Evolutionary conservation across 2,329 filamentous ascomycete genomes (phyloP), one percentile per base, ranked within the genome.

Genomic region (Aspergillus vadensis): DNA sequence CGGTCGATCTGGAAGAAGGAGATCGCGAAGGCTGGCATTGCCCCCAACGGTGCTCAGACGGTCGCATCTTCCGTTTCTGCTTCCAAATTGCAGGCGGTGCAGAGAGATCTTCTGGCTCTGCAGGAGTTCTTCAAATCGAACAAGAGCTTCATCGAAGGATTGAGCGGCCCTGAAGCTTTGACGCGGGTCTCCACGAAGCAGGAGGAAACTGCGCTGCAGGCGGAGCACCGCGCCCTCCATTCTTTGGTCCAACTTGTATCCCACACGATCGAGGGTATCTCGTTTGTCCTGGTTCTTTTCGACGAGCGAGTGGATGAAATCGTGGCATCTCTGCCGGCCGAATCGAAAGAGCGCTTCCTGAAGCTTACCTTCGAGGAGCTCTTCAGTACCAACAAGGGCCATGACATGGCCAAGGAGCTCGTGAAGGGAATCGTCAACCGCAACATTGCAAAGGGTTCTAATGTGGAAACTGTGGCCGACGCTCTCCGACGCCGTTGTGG

Each of bases 341-440:
- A 83, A 0, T 84, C 88, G 0, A 88, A 89, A 61, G 83, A 88
- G 65, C 85, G 87, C 61, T 86, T 96, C 55, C 84, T 86, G 60
- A 85, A 88, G 38, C 83, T 99, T 56, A 97, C 92, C 0, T 99
- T 91, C 71, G 92, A 98, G 74, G 85, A 86, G 49, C 85, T 99
- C 0, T 98, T 99, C 75, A 91, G 91, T 4, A 87, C 89, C 44
- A 78, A 84, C 5, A 83, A 87, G 17, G 95, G 95, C 32, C 92
- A 92, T 68, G 92, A 97, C 10, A 85, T 98, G 23, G 96, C 94
- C 2, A 97, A 97, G 76, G 86, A 97, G 58, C 83, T 99, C 1
- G 95, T 99, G 59, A 99, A 98, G 76, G 92, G 94, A 0, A 98
- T 99, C 70, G 95, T 99, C 57, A 98, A 98, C 75, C 88, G 93